Evolutionary conservation across 352 stramenopile genomes (phyloP), one percentile per base, ranked within the genome.

Genomic region (Phytophthora litchii): DNA sequence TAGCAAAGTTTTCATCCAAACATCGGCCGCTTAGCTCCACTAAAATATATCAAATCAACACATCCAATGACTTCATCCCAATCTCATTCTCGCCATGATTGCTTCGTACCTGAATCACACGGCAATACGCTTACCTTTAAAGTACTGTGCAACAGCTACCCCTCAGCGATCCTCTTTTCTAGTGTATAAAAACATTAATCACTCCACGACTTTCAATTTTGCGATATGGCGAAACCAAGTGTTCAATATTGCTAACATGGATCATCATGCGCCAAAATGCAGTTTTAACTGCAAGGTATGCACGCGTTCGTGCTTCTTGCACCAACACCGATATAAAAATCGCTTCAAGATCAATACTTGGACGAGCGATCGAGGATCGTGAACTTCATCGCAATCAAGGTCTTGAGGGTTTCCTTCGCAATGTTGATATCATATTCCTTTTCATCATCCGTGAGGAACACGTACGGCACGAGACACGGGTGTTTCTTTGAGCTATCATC

Each of bases 361-460:
- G 70, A 85, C 12, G 75, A 86, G 36, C 74, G 74, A 35, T 95
- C 82, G 7, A 89, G 66, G 54, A 95, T 81, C 17, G 77, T 88
- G 41, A 94, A 95, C 47, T 91, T 90, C 79, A 95, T 91, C 14
- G 86, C 86, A 20, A 94, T 72, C 13, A 95, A 75, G 44, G 83
- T 95, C 78, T 95, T 95, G 56, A 94, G 79, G 32, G 86, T 95
- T 59, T 92, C 85, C 54, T 86, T 89, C 20, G 86, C 86, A 50
- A 92, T 95, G 54, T 94, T 95, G 36, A 94, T 69, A 61, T 95
- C 86, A 65, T 93, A 94, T 52, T 94, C 85, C 54, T 95, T 94
- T 52, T 95, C 86, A 4, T 92, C 85, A 44, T 95, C 85, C 12
- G 85, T 93, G n/a, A 95, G 67, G 60, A 94, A 95, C 38, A 95